phyloP scores from a whole-genome alignment of 2,329 filamentous ascomycete species.

The Alternaria rosae region DNA sequence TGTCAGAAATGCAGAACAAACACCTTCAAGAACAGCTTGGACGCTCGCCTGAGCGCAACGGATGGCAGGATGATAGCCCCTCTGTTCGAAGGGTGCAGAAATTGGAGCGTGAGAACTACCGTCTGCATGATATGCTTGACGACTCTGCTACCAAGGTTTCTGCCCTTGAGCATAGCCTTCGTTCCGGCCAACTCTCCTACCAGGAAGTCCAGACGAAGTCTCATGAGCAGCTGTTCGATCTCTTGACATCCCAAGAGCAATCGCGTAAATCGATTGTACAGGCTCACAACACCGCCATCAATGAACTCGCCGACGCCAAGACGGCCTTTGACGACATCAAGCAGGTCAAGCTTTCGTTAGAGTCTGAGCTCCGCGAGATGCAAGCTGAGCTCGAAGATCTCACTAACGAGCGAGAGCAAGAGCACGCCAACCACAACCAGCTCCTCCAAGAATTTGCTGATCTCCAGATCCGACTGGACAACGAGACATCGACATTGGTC shows the following conservation, averaged over 20 bases:
- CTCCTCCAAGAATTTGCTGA: conserved; percentile 92
- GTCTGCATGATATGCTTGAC: conserved; percentile 92
- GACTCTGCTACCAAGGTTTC: conserved; percentile 94
- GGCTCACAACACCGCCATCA: conserved; percentile 83
- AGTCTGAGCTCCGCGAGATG: conserved; percentile 86
- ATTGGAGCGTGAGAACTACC: conserved; percentile 88
- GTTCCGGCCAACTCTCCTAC: conserved; percentile 84
- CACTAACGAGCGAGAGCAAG: conserved; percentile 79
- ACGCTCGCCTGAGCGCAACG: conserved; percentile 69
- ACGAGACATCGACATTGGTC: conserved; percentile 82
- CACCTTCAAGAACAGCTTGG: conserved; percentile 90
- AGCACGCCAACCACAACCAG: conserved; percentile 85
- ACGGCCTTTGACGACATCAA: conserved; percentile 86
- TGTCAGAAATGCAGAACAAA: conserved; percentile 93
- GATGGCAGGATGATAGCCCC: conserved; percentile 75
- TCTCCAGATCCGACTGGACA: conserved; percentile 89
- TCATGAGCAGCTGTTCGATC: conserved; percentile 90
- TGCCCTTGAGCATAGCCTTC: conserved; percentile 83
- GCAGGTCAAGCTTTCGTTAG: conserved; percentile 77
- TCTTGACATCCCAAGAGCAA: conserved; percentile 92
- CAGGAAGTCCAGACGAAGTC: conserved; percentile 92
- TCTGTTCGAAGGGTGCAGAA: conserved; percentile 85
- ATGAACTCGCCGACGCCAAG: conserved; percentile 87
- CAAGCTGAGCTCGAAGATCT: conserved; percentile 86
- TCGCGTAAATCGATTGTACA: conserved; percentile 82